A percentile compares a stretch with the other conserved stretches of the same genome.
phyloP scores from a whole-genome alignment of 1,139 yeast species.

The Geotrichum restrictum region DNA sequence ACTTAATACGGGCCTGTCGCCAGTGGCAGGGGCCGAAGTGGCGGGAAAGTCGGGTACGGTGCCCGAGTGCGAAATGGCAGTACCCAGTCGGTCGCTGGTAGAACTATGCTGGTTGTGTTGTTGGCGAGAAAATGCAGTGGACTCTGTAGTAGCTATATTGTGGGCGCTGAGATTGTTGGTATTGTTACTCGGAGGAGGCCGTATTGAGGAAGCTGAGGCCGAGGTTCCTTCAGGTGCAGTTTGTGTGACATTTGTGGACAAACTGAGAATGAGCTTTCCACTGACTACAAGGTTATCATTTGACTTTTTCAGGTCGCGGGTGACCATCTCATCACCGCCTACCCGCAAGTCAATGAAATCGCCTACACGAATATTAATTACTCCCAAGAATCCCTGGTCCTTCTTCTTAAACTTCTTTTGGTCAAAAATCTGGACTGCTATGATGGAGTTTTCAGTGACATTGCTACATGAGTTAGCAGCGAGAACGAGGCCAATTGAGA shows the following conservation, averaged over 20 bases:
- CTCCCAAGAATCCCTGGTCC: conserved; percentile 98
- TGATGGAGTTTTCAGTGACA: conserved; percentile 77
- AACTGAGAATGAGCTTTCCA: conserved; percentile 73
- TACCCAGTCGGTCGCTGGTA: conserved; percentile 23
- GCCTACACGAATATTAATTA: conserved; percentile 83
- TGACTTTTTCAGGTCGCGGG: conserved; percentile 86
- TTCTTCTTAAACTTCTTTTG: conserved; percentile 96
- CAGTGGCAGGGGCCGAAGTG: conserved; percentile 28
- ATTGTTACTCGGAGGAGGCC: conserved; percentile 19
- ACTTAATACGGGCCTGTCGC: conserved; percentile 35
- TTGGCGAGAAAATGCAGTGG: conserved; percentile 28
- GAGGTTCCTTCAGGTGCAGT: conserved; percentile 43
- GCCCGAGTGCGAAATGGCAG: conserved; percentile 11
- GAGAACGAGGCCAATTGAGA: conserved; percentile 26
- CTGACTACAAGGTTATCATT: conserved; percentile 88
- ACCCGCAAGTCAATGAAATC: conserved; percentile 76
- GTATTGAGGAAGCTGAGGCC: conserved; percentile 20
- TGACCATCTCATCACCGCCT: conserved; percentile 70
- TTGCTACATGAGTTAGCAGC: conserved; percentile 35
- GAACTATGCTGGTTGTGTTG: conserved; percentile 24
- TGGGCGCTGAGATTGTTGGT: conserved; percentile 21
- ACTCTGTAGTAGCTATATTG: conserved; percentile 24
- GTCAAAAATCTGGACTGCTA: conserved; percentile 92
- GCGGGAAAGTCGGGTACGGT: conserved; percentile 22
- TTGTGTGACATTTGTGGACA: conserved; percentile 55